Evolutionary conservation across 176 grass and related monocot genomes (phyloP).

Genomic region (Stipa capillata): DNA sequence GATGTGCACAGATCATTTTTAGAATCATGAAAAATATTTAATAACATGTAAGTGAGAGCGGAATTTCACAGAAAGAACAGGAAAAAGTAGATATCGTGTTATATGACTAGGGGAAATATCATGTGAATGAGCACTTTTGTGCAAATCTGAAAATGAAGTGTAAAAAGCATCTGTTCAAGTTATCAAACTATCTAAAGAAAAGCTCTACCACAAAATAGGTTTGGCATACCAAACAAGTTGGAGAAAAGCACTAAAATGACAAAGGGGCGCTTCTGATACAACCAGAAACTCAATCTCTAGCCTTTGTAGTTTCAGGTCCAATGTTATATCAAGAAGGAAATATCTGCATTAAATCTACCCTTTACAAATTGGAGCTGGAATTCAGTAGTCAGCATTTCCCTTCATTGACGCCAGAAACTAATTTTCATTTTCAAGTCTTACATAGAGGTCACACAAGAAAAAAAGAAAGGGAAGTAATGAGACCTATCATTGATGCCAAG

Average conservation of each 20-base stretch:
- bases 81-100: not conserved
- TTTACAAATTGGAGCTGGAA: not conserved
- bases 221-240: not conserved
- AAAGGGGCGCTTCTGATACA: not conserved
- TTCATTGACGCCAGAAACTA: not conserved
- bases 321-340: not conserved
- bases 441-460: not conserved
- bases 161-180: not conserved
- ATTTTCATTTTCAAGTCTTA: not conserved
- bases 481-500: conserved; percentile 68
- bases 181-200: not conserved
- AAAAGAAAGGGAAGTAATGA: not conserved
- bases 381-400: not conserved
- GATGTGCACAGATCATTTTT: not conserved
- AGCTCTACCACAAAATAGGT: not conserved
- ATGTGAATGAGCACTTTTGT: not conserved
- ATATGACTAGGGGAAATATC: not conserved
- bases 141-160: not conserved
- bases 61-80: not conserved
- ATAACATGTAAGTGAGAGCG: not conserved
- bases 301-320: not conserved
- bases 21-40: not conserved
- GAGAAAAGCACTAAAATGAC: not conserved
- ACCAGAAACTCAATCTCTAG: not conserved
- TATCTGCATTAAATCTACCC: not conserved